Conservation (phyloP, 129 eudicot species). For the Erigeron canadensis region DNA sequence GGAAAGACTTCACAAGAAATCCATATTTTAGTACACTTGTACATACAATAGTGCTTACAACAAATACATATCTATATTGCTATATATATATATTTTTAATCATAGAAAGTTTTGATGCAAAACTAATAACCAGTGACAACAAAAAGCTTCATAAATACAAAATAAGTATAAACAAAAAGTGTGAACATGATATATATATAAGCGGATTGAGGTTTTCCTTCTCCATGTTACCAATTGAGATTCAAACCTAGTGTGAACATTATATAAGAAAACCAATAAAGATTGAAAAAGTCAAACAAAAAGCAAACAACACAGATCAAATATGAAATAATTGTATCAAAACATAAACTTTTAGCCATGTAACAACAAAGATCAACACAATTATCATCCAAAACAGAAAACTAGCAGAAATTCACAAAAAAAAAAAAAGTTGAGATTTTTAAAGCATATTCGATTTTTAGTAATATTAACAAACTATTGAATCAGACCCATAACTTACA, state of each 20-base stretch:
- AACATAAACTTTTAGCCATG: not conserved
- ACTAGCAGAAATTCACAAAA: conserved; percentile 5
- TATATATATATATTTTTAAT: not conserved
- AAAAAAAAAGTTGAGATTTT: conserved; percentile 2
- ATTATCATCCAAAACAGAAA: conserved; percentile 12
- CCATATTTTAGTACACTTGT: not conserved
- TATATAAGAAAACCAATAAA: not conserved
- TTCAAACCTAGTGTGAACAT: too few species aligned
- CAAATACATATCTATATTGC: conserved; percentile 13
- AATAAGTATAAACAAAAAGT: not conserved
- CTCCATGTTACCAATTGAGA: too few species aligned
- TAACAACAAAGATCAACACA: conserved; percentile 17
- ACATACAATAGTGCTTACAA: conserved; percentile 5
- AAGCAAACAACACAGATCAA: conserved; percentile 17
- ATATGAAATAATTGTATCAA: conserved; percentile 16
- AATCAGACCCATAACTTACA: conserved; percentile 21
- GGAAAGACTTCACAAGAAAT: not conserved
- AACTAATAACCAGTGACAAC: not conserved
- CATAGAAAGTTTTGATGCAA: conserved; percentile 11
- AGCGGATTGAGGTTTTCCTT: too few species aligned
- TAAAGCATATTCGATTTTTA: not conserved
- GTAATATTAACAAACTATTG: not conserved
- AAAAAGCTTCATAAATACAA: conserved; percentile 18
- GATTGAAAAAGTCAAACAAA: conserved; percentile 20
- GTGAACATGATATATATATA: not conserved